These are phyloP conservation scores for Ceratocystis papillata DNA, from an alignment of 2,329 filamentous ascomycete genomes.

Conservation along the genomic window DNA sequence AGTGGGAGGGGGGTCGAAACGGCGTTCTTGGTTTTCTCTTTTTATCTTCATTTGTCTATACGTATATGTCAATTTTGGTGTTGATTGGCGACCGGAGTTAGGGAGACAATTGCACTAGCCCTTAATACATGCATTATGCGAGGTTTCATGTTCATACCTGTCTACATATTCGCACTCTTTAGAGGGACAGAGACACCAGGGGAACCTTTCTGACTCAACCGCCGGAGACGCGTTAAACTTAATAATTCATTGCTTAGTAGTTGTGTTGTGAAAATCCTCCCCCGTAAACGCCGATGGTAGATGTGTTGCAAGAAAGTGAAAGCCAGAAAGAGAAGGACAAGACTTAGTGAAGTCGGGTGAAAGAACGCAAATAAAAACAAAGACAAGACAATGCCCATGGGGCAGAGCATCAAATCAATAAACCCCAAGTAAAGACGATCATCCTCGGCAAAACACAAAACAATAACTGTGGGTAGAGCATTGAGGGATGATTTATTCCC, in stretches of 20 bases:
- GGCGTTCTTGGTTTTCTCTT: conserved; percentile 5
- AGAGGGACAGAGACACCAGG: no score
- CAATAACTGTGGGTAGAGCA: conserved; percentile 12
- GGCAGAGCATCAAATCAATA: not conserved
- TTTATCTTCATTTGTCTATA: not conserved
- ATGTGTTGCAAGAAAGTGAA: conserved; percentile 20
- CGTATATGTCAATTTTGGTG: not conserved
- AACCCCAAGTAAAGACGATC: not conserved
- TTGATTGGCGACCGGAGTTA: conserved; percentile 13
- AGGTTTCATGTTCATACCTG: not conserved
- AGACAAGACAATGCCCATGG: not conserved
- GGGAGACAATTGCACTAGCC: not conserved
- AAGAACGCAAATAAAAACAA: conserved; percentile 16
- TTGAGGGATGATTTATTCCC: not conserved
- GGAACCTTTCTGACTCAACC: not conserved
- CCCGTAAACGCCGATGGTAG: conserved; percentile 22
- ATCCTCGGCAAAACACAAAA: not conserved
- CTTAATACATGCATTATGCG: not conserved
- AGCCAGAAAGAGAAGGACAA: conserved; percentile 18
- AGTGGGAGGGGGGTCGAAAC: not conserved
- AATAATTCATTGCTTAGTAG: conserved; percentile 18
- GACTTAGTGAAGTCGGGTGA: not conserved
- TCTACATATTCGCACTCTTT: not conserved
- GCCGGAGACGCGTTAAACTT: conserved; percentile 12
- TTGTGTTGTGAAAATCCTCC: conserved; percentile 15